These are phyloP conservation scores for Lasiodiplodia sp. DNA, from an alignment of 2,329 filamentous ascomycete genomes.

Conservation along the genomic window DNA sequence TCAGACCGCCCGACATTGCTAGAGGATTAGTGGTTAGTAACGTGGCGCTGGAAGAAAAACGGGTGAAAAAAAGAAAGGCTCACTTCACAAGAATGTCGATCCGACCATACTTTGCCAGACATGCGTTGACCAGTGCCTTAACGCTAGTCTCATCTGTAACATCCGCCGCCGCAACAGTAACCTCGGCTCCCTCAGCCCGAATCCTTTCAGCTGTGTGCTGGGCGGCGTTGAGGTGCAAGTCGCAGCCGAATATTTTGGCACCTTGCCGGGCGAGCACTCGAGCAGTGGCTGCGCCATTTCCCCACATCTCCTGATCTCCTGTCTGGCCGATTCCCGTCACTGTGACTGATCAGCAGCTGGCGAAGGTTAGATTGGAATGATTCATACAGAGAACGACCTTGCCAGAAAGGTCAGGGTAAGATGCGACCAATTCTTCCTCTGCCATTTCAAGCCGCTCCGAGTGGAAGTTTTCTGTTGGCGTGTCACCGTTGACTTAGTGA, in stretches of 20 bases:
- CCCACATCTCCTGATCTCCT: slow-evolving; percentile 16
- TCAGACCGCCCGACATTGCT: slow-evolving; percentile 38
- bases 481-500: no score
- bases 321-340: slow-evolving; percentile 20
- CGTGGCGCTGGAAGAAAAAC: no score
- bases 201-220: slow-evolving; percentile 18
- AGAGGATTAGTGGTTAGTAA: no score
- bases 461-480: no score
- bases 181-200: slow-evolving; percentile 4
- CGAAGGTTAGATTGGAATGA: neutral
- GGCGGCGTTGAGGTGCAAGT: slow-evolving; percentile 20
- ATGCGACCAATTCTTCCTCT: neutral
- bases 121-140: neutral
- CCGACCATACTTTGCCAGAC: slow-evolving; percentile 39
- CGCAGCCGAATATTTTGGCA: slow-evolving; percentile 29
- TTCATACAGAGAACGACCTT: no score
- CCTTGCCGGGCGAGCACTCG: slow-evolving; percentile 22
- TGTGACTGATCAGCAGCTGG: slow-evolving; percentile 28
- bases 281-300: slow-evolving; percentile 30
- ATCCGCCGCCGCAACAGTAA: slow-evolving; percentile 31
- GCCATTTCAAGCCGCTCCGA: no score
- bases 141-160: neutral
- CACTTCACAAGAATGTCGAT: slow-evolving; percentile 26
- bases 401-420: neutral
- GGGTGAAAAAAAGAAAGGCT: no score